phyloP scores from a whole-genome alignment of 768 basidiomycete genomes.

The Termitomyces sp. region DNA sequence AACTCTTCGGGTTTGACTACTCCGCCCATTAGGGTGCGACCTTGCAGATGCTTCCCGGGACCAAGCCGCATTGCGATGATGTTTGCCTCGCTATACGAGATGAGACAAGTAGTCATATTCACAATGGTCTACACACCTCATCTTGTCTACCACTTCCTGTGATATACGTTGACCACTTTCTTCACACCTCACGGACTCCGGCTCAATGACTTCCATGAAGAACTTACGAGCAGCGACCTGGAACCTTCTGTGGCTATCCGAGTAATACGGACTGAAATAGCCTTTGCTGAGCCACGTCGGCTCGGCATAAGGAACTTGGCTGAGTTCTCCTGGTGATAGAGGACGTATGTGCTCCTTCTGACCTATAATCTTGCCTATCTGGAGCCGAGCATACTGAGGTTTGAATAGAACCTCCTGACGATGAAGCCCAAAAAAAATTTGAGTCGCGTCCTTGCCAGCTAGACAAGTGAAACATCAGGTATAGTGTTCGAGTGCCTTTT shows the following conservation, averaged over 20 bases:
- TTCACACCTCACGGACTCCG: slow-evolving; percentile 76
- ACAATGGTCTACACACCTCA: slow-evolving; percentile 44
- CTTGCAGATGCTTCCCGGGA: slow-evolving; percentile 83
- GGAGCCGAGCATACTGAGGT: slow-evolving; percentile 67
- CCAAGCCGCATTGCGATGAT: slow-evolving; percentile 88
- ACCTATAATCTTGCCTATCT: slow-evolving; percentile 57
- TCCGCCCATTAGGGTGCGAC: slow-evolving; percentile 71
- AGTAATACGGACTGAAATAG: slow-evolving; percentile 75
- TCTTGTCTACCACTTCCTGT: slow-evolving; percentile 78
- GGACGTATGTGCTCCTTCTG: slow-evolving; percentile 51
- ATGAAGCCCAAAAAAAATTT: slow-evolving; percentile 82
- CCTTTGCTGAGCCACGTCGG: slow-evolving; percentile 72
- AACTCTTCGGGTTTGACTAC: slow-evolving; percentile 77
- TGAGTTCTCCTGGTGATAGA: slow-evolving; percentile 56
- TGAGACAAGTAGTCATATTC: neutral
- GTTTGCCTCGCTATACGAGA: slow-evolving; percentile 52
- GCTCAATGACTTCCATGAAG: slow-evolving; percentile 65
- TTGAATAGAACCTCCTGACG: slow-evolving; percentile 72
- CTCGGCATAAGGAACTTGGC: slow-evolving; percentile 79
- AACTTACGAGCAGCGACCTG: slow-evolving; percentile 74
- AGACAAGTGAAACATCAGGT: neutral
- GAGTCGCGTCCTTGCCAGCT: slow-evolving; percentile 77
- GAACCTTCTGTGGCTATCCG: slow-evolving; percentile 65
- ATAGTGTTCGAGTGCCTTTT: neutral
- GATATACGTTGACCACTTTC: slow-evolving; percentile 84